Evolutionary conservation across 768 basidiomycete species (phyloP).

Genomic region (Lactarius psammicola): DNA sequence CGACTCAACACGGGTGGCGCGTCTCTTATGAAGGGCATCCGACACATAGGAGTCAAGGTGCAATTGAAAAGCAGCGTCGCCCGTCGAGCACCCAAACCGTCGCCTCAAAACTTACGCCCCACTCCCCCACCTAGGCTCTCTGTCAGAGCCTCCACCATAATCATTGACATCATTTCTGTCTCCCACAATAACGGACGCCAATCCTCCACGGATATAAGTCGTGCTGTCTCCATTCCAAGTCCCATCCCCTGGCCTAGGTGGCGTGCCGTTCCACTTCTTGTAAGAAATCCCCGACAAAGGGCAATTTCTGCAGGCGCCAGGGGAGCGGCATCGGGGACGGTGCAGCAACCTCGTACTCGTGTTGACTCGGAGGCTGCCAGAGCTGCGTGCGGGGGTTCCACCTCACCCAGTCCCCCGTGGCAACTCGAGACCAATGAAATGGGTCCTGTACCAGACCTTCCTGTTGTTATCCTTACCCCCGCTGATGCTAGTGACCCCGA

Average conservation of each 20-base stretch:
- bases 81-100: no score
- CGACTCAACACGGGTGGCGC: constrained; percentile 9
- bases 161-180: constrained; percentile 4
- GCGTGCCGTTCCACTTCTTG: neutral
- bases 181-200: neutral
- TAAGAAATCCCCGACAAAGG: no score
- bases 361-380: neutral
- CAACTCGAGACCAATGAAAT: neutral
- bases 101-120: neutral
- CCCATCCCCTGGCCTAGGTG: neutral
- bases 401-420: neutral
- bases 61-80: neutral
- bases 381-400: neutral
- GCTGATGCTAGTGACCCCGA: no score
- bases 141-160: neutral
- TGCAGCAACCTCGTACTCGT: neutral
- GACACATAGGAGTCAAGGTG: neutral
- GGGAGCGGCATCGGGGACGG: neutral
- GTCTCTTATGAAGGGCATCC: constrained; percentile 8
- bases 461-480: neutral
- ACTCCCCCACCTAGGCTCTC: neutral
- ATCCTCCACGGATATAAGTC: neutral
- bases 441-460: neutral
- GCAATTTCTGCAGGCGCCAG: neutral
- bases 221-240: neutral